Percentiles rank a stretch among this genome's conserved stretches.
These are phyloP conservation scores for Ceriops tagal DNA, from an alignment of 345 rosid genomes.

Conservation along the genomic window DNA sequence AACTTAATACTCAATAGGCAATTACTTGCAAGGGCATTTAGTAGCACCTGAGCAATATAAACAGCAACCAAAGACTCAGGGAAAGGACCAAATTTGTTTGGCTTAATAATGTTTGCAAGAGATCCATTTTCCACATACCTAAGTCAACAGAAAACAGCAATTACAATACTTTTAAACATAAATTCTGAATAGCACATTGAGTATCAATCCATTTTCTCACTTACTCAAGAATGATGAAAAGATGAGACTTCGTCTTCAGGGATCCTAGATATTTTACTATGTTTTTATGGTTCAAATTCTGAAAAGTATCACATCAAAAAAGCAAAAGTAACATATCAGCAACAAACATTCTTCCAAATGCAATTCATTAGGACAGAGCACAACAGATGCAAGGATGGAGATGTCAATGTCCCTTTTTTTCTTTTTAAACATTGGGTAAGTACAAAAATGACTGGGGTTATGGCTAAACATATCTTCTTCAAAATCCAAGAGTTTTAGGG, in stretches of 20 bases:
- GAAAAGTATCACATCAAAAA: slow-evolving; percentile 21
- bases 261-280: slow-evolving; percentile 99
- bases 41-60: slow-evolving; percentile 93
- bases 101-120: slow-evolving; percentile 96
- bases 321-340: slow-evolving; percentile 13
- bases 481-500: too few relatives aligned
- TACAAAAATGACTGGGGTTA: too few relatives aligned
- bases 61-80: slow-evolving; percentile 96
- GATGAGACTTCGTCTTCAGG: slow-evolving; percentile 82
- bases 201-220: slow-evolving; percentile 20
- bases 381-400: neutral
- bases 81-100: slow-evolving; percentile 97
- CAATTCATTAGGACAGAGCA: neutral
- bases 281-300: slow-evolving; percentile 97
- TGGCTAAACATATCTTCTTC: too few relatives aligned
- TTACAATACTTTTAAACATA: slow-evolving; percentile 10
- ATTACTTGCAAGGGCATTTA: slow-evolving; percentile 23
- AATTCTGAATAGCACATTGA: slow-evolving; percentile 3
- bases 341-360: slow-evolving; percentile 3
- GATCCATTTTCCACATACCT: slow-evolving; percentile 99
- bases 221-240: slow-evolving; percentile 98
- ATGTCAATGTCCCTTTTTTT: too few relatives aligned
- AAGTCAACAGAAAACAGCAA: slow-evolving; percentile 22
- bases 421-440: too few relatives aligned
- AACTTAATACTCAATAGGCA: slow-evolving; percentile 7